Conservation (phyloP, 768 basidiomycete species). For the Grammothele lineata region DNA sequence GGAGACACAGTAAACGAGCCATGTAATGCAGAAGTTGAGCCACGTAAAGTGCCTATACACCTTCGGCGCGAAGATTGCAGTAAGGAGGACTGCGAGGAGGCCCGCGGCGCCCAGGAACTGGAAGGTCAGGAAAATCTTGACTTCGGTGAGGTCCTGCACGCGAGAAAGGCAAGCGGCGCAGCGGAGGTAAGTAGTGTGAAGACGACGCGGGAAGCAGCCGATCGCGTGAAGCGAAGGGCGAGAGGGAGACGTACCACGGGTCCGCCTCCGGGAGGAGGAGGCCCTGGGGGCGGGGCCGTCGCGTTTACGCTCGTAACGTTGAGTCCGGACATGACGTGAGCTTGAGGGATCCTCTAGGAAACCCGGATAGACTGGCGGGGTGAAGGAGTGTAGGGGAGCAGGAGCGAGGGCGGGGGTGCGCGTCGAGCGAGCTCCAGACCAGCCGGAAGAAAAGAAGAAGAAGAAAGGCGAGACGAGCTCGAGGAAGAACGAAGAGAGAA, state of each 20-base stretch:
- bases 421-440: conserved; percentile 14
- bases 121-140: conserved; percentile 11
- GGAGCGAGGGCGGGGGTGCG: neutral
- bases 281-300: no score
- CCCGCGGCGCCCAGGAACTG: conserved; percentile 7
- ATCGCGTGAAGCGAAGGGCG: no score
- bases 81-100: conserved; percentile 10
- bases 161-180: neutral
- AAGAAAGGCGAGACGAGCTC: neutral
- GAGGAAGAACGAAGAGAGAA: no score
- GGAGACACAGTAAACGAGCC: conserved; percentile 16
- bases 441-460: conserved; percentile 5
- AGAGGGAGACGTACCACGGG: neutral
- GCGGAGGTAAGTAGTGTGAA: no score
- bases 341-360: no score
- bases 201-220: no score
- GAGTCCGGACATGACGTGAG: no score
- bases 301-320: no score
- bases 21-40: conserved; percentile 19
- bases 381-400: neutral
- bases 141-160: conserved; percentile 4
- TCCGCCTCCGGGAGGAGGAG: no score
- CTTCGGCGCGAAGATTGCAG: conserved; percentile 13
- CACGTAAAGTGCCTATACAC: conserved; percentile 16
- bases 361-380: no score